phyloP scores from a whole-genome alignment of 805 yeast species.

The Lipomyces anomalus region DNA sequence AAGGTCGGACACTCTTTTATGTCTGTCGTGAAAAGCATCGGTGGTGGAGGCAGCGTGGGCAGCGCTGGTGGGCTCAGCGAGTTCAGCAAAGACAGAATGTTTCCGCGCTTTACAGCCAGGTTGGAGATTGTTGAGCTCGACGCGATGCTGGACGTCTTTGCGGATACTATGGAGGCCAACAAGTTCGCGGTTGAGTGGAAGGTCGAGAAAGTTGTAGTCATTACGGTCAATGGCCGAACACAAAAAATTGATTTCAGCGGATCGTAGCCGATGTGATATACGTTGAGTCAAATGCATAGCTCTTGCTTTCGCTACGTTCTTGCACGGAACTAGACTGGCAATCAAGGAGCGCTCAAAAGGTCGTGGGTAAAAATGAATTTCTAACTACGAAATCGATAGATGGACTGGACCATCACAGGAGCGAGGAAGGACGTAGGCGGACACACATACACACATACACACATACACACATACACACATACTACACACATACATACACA shows the following conservation, averaged over 20 bases:
- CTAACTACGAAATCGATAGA: too few relatives aligned
- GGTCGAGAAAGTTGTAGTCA: slow-evolving; percentile 18
- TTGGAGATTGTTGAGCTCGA: slow-evolving; percentile 1
- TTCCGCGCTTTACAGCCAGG: slow-evolving; percentile 20
- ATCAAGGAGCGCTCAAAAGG: too few relatives aligned
- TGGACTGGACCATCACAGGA: too few relatives aligned
- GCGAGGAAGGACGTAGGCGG: too few relatives aligned
- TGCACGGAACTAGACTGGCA: too few relatives aligned
- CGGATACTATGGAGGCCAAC: slow-evolving; percentile 7
- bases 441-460: too few relatives aligned
- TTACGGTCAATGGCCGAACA: slow-evolving; percentile 5
- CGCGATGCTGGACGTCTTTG: slow-evolving; percentile 3
- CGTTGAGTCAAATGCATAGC: too few relatives aligned
- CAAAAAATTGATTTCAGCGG: slow-evolving; percentile 17
- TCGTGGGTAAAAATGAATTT: too few relatives aligned
- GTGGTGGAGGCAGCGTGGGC: slow-evolving; percentile 10
- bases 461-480: too few relatives aligned
- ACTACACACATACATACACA: too few relatives aligned
- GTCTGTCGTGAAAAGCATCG: slow-evolving; percentile 23
- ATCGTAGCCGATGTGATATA: too few relatives aligned
- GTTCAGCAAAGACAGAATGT: slow-evolving; percentile 10
- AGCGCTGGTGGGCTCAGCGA: not conserved
- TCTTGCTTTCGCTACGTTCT: too few relatives aligned
- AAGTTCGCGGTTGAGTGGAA: slow-evolving; percentile 5
- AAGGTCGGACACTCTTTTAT: slow-evolving; percentile 24